phyloP scores from a whole-genome alignment of 2,329 filamentous ascomycete species.

The Pochonia chlamydosporia region DNA sequence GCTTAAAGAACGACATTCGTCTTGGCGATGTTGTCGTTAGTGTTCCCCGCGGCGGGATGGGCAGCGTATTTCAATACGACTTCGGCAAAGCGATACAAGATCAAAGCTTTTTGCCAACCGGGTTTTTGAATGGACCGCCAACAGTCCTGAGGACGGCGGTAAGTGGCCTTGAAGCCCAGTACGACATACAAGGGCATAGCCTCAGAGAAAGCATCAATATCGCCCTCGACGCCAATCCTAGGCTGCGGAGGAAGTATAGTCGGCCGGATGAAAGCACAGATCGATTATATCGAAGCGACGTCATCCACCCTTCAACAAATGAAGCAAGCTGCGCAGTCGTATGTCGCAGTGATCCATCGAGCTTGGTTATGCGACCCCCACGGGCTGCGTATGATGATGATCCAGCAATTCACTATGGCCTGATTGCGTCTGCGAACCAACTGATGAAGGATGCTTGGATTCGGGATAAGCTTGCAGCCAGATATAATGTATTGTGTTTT shows the following conservation, averaged over 20 bases:
- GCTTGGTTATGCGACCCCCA: background rate
- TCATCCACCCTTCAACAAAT: constrained; percentile 3
- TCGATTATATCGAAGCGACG: background rate
- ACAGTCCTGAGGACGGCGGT: constrained; percentile 6
- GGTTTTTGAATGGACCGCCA: constrained; percentile 12
- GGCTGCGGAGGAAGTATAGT: background rate
- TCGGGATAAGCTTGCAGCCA: constrained; percentile 20
- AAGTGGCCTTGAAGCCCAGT: background rate
- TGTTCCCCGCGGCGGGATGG: background rate
- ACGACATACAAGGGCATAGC: constrained; percentile 8
- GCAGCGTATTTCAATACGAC: constrained; percentile 18
- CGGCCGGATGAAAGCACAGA: constrained; percentile 6
- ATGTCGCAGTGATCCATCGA: background rate
- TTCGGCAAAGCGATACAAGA: constrained; percentile 14
- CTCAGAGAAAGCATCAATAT: background rate
- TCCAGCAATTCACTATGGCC: constrained; percentile 14
- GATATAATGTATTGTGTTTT: constrained; percentile 1
- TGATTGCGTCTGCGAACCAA: constrained; percentile 5
- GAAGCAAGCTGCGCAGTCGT: background rate
- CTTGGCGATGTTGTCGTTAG: constrained; percentile 19
- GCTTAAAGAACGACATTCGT: constrained; percentile 23
- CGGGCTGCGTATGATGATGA: background rate
- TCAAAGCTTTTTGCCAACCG: constrained; percentile 5
- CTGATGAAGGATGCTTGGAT: background rate
- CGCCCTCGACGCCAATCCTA: background rate